Conservation (phyloP, 2,329 filamentous ascomycete genomes). For the Scedosporium aurantiacum region DNA sequence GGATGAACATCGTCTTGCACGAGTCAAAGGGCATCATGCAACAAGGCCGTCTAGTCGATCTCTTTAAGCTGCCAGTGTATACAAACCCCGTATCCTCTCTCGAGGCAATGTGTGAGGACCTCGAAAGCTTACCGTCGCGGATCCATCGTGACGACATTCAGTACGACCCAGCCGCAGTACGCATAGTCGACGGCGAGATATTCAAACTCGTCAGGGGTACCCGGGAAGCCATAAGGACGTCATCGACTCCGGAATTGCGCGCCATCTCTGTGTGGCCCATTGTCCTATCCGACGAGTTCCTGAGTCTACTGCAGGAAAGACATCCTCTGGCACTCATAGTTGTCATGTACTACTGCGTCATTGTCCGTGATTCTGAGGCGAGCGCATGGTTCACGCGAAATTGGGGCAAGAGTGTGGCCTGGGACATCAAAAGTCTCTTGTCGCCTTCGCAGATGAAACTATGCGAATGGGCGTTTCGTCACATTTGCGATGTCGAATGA, state of each 20-base stretch:
- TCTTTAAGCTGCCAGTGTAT: background rate
- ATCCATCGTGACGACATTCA: background rate
- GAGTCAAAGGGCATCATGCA: background rate
- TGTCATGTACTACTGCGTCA: background rate
- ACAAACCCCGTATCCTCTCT: background rate
- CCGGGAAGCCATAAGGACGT: background rate
- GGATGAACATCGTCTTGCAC: conserved; percentile 1
- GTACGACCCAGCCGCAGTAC: background rate
- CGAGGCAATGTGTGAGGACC: background rate
- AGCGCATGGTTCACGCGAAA: background rate
- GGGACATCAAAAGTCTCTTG: background rate
- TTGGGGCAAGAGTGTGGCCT: background rate
- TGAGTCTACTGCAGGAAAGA: background rate
- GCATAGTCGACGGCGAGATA: background rate
- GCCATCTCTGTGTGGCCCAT: background rate
- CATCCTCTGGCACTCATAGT: background rate
- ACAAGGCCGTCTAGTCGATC: background rate
- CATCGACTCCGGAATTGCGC: background rate
- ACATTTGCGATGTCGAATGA: background rate
- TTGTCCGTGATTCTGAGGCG: background rate
- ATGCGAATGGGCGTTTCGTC: background rate
- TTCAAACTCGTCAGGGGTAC: background rate
- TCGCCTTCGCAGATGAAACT: background rate
- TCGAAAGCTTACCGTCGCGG: background rate
- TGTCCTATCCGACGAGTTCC: background rate